Evolutionary conservation across 495 filamentous ascomycete species (phyloP).

Genomic region (Hypomontagnella submonticulosa): DNA sequence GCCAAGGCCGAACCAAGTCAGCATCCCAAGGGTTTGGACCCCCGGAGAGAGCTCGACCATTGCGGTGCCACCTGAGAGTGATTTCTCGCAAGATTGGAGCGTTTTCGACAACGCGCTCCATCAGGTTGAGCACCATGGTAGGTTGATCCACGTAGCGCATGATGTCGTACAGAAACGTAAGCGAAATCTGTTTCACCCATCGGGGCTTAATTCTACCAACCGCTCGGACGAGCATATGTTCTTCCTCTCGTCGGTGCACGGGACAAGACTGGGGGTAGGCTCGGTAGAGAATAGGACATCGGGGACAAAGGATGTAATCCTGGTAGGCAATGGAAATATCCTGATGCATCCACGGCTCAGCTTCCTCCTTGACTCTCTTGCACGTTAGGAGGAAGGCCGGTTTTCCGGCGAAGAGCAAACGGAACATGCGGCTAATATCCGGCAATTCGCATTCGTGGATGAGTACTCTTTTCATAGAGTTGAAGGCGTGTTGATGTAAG

Average conservation of each 20-base stretch:
- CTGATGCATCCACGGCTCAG: conserved; percentile 2
- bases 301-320: neutral
- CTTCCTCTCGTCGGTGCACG: neutral
- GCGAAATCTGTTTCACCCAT: neutral
- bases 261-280: too few species aligned
- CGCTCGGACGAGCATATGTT: neutral
- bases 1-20: too few species aligned
- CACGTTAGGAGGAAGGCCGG: conserved; percentile 1
- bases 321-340: neutral
- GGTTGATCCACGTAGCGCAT: neutral
- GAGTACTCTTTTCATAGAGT: too few species aligned
- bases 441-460: too few species aligned
- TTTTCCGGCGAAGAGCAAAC: too few species aligned
- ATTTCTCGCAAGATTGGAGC: neutral
- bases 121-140: neutral
- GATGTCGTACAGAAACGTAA: neutral
- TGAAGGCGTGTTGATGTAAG: too few species aligned
- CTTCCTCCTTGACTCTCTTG: conserved; percentile 10
- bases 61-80: neutral
- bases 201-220: neutral
- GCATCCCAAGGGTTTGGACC: too few species aligned
- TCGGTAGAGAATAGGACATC: too few species aligned
- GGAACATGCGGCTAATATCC: too few species aligned
- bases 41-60: too few species aligned
- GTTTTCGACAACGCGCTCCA: neutral